Evolutionary conservation across 108 stramenopile genomes (phyloP).

Genomic region (Skeletonema grethae): DNA sequence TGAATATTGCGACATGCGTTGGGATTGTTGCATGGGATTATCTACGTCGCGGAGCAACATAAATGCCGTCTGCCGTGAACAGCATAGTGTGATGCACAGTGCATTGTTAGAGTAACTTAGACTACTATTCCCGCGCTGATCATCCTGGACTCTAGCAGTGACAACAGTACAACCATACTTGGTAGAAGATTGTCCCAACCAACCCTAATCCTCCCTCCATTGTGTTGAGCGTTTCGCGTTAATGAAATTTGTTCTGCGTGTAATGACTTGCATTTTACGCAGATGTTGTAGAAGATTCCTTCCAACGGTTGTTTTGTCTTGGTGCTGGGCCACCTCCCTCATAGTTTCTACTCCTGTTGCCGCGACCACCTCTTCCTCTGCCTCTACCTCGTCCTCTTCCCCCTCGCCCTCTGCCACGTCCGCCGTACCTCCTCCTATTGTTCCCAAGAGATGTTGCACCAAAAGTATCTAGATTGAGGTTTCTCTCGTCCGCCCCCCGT

Average conservation of each 20-base stretch:
- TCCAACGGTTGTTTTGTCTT: conserved; percentile 47
- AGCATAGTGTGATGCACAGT: neutral
- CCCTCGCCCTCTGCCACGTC: conserved; percentile 23
- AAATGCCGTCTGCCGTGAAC: neutral
- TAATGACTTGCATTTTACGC: neutral
- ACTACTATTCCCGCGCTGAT: neutral
- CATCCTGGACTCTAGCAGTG: neutral
- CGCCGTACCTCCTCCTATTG: conserved; percentile 46
- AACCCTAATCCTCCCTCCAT: neutral
- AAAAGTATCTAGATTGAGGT: conserved; percentile 87
- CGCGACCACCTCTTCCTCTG: conserved; percentile 16
- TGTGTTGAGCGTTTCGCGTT: neutral
- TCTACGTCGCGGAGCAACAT: conserved; percentile 17
- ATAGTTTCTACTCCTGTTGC: conserved; percentile 3
- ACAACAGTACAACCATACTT: neutral
- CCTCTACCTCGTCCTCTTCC: conserved; percentile 15
- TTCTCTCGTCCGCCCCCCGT: conserved; percentile 71
- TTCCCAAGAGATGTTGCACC: conserved; percentile 76
- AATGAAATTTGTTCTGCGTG: neutral
- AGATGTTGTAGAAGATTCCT: conserved; percentile 25
- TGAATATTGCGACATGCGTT: conserved; percentile 65
- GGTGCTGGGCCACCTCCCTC: conserved; percentile 30
- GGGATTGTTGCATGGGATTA: conserved; percentile 58
- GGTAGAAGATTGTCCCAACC: neutral
- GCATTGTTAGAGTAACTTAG: neutral